Evolutionary conservation across 352 stramenopile genomes (phyloP).

Genomic region (Globisporangium megalacanthum): DNA sequence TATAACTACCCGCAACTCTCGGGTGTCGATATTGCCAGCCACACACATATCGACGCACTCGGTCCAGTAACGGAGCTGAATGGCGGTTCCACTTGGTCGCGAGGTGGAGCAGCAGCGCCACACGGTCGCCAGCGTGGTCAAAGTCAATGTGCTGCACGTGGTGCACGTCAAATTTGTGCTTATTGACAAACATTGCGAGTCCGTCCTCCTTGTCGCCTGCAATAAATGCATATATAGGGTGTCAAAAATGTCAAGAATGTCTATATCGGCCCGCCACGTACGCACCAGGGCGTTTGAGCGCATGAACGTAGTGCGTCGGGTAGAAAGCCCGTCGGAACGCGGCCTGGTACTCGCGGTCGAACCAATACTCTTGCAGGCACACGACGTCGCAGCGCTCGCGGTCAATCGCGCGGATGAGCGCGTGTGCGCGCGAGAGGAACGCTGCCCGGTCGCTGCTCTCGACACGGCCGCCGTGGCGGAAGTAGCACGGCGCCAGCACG

Average conservation of each 20-base stretch:
- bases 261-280: neutral
- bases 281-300: slow-evolving; percentile 55
- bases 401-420: slow-evolving; percentile 67
- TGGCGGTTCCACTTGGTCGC: slow-evolving; percentile 74
- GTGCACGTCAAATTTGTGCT: slow-evolving; percentile 73
- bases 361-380: slow-evolving; percentile 86
- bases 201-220: slow-evolving; percentile 72
- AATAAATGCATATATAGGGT: neutral
- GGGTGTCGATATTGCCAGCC: neutral
- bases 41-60: slow-evolving; percentile 16
- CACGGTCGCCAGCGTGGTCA: slow-evolving; percentile 68
- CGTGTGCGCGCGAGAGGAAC: slow-evolving; percentile 66
- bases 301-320: slow-evolving; percentile 63
- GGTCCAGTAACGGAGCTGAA: slow-evolving; percentile 36
- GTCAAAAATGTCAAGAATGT: neutral
- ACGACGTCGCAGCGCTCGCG: slow-evolving; percentile 69
- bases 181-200: slow-evolving; percentile 72
- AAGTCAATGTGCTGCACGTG: slow-evolving; percentile 73
- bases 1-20: too few species aligned
- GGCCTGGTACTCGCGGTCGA: slow-evolving; percentile 69
- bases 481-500: slow-evolving; percentile 84
- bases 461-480: slow-evolving; percentile 67
- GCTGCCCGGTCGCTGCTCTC: slow-evolving; percentile 56
- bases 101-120: slow-evolving; percentile 79
- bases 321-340: slow-evolving; percentile 61